phyloP scores from a whole-genome alignment of 768 basidiomycete genomes.

The Suillus bovinus region DNA sequence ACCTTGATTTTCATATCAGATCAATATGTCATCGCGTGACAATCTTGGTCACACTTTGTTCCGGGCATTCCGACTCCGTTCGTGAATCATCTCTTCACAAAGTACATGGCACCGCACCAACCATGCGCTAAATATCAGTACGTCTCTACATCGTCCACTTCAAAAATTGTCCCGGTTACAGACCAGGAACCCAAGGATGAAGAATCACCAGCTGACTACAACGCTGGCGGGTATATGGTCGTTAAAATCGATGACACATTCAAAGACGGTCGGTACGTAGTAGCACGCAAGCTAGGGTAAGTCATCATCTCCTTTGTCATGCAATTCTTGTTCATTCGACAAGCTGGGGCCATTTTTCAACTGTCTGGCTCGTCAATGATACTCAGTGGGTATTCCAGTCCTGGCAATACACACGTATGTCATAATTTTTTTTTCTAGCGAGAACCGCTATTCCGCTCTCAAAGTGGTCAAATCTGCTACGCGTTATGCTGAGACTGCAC shows the following conservation, averaged over 20 bases:
- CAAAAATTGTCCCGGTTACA: constrained; percentile 71
- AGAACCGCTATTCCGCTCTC: constrained; percentile 79
- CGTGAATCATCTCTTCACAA: constrained; percentile 18
- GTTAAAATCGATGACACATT: constrained; percentile 83
- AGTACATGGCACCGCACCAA: constrained; percentile 63
- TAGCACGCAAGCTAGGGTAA: constrained; percentile 89
- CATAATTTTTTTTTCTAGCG: constrained; percentile 40
- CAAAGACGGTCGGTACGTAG: constrained; percentile 79
- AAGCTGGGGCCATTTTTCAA: constrained; percentile 95
- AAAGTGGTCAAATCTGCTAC: constrained; percentile 95
- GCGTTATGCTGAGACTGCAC: constrained; percentile 94
- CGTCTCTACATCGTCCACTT: constrained; percentile 63
- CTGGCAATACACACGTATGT: constrained; percentile 8
- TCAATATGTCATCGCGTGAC: not conserved
- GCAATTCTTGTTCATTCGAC: constrained; percentile 15
- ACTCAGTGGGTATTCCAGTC: constrained; percentile 51
- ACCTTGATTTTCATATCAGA: not conserved
- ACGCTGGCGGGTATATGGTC: constrained; percentile 77
- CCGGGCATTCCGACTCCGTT: constrained; percentile 10
- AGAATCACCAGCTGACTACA: constrained; percentile 83
- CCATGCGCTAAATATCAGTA: constrained; percentile 75
- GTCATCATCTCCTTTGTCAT: constrained; percentile 17
- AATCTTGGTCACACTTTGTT: constrained; percentile 18
- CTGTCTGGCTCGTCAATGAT: constrained; percentile 90
- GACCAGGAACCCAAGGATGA: constrained; percentile 71